These are phyloP conservation scores for Ustilago bromivora DNA, from an alignment of 1,284 basidiomycete species.

Conservation along the genomic window DNA sequence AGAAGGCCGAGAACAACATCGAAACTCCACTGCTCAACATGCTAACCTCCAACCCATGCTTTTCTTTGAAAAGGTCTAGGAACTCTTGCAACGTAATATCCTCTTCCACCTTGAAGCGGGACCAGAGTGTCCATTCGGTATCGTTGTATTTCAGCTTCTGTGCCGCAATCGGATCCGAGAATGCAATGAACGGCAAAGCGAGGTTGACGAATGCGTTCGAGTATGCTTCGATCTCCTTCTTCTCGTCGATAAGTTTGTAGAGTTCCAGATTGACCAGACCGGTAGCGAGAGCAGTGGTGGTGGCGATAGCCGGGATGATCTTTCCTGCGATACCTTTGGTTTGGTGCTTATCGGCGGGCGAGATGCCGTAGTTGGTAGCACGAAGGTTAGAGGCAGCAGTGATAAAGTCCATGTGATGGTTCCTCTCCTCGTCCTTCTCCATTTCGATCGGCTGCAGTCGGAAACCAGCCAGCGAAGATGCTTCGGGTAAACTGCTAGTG, in stretches of 20 bases:
- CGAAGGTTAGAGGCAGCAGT: constrained; percentile 97
- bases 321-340: constrained; percentile 99
- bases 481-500: constrained; percentile 61
- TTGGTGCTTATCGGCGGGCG: constrained; percentile 86
- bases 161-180: constrained; percentile 97
- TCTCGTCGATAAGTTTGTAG: constrained; percentile 93
- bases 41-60: constrained; percentile 87
- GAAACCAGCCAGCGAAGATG: constrained; percentile 85
- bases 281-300: constrained; percentile 93
- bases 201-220: constrained; percentile 97
- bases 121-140: constrained; percentile 98
- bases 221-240: constrained; percentile 91
- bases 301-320: constrained; percentile 99
- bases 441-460: constrained; percentile 95
- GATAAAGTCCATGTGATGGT: constrained; percentile 99
- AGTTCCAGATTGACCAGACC: constrained; percentile 96
- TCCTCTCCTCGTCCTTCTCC: constrained; percentile 98
- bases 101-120: constrained; percentile 86
- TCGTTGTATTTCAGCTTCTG: constrained; percentile 70
- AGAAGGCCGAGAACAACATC: constrained; percentile 86
- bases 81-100: constrained; percentile 91
- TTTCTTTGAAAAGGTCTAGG: constrained; percentile 83
- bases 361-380: constrained; percentile 94
- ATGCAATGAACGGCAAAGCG: constrained; percentile 97
- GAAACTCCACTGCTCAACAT: constrained; percentile 98